Evolutionary conservation across 2,329 filamentous ascomycete species (phyloP).

Genomic region (Talaromyces albobiverticillius): DNA sequence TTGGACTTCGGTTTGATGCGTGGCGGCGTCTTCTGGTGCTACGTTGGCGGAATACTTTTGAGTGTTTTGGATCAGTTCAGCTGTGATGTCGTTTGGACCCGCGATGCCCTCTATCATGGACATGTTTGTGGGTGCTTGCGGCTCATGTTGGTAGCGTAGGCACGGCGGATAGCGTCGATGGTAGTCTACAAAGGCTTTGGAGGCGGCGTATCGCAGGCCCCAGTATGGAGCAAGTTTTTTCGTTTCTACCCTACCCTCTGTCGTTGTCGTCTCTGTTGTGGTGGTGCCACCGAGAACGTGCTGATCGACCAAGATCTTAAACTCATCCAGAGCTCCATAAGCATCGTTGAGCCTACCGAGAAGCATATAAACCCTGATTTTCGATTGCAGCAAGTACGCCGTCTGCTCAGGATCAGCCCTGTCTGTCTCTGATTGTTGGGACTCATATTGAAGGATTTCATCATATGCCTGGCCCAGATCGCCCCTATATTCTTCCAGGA

Average conservation of each 20-base stretch:
- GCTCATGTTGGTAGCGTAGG: conserved; percentile 23
- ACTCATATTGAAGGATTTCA: conserved; percentile 14
- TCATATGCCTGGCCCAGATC: conserved; percentile 20
- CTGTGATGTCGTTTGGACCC: conserved; percentile 15
- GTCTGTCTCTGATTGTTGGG: neutral
- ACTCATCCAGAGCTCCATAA: conserved; percentile 14
- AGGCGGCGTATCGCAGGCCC: conserved; percentile 23
- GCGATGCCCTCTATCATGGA: conserved; percentile 16
- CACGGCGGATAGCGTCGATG: conserved; percentile 21
- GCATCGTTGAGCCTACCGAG: conserved; percentile 19
- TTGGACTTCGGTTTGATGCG: neutral
- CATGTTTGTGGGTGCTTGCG: conserved; percentile 16
- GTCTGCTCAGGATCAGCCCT: conserved; percentile 6
- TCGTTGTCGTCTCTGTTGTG: no score
- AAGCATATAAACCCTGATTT: conserved; percentile 17
- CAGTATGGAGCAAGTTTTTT: conserved; percentile 19
- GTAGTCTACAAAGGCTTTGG: conserved; percentile 19
- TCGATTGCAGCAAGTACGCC: conserved; percentile 21
- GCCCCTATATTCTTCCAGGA: conserved; percentile 22
- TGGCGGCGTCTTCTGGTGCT: neutral
- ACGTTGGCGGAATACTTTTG: conserved; percentile 12
- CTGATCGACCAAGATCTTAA: conserved; percentile 16
- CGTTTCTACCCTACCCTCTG: no score
- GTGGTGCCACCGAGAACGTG: neutral
- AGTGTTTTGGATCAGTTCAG: conserved; percentile 16